Evolutionary conservation across 495 filamentous ascomycete genomes (phyloP).

Genomic region (Rostrohypoxylon terebratum): DNA sequence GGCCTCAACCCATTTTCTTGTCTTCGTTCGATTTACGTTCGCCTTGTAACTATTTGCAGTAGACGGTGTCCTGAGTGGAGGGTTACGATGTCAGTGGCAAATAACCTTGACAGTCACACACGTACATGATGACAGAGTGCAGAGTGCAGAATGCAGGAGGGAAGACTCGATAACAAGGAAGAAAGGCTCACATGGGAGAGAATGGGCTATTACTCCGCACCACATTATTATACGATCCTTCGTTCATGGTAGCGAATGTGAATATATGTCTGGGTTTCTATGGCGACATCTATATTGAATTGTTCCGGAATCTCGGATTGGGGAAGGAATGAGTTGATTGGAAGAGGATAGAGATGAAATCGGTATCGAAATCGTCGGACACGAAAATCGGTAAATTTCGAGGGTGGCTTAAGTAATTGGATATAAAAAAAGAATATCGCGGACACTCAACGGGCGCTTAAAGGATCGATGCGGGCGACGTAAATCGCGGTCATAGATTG

Average conservation of each 20-base stretch:
- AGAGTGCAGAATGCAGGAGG: neutral
- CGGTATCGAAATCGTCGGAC: slow-evolving; percentile 4
- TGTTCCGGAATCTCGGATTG: slow-evolving; percentile 2
- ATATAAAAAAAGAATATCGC: slow-evolving; percentile 12
- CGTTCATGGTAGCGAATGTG: slow-evolving; percentile 43
- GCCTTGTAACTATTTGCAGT: slow-evolving; percentile 62
- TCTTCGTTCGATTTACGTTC: slow-evolving; percentile 91
- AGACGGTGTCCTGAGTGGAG: slow-evolving; percentile 48
- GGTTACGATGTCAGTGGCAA: slow-evolving; percentile 28
- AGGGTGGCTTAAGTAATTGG: neutral
- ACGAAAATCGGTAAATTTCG: neutral
- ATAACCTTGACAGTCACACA: neutral
- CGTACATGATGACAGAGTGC: neutral
- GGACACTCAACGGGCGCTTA: slow-evolving; percentile 18
- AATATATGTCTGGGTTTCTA: slow-evolving; percentile 19
- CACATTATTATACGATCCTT: slow-evolving; percentile 49
- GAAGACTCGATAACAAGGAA: neutral
- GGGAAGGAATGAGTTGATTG: neutral
- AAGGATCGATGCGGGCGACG: slow-evolving; percentile 27
- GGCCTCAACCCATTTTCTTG: slow-evolving; percentile 94
- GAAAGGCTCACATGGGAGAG: slow-evolving; percentile 41
- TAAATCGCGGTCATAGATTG: slow-evolving; percentile 32
- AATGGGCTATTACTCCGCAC: slow-evolving; percentile 44
- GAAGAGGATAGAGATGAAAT: neutral
- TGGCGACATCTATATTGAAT: slow-evolving; percentile 33